A percentile compares a stretch with the other conserved stretches of the same genome.
phyloP scores from a whole-genome alignment of 345 rosid species.

The Linum usitatissimum region DNA sequence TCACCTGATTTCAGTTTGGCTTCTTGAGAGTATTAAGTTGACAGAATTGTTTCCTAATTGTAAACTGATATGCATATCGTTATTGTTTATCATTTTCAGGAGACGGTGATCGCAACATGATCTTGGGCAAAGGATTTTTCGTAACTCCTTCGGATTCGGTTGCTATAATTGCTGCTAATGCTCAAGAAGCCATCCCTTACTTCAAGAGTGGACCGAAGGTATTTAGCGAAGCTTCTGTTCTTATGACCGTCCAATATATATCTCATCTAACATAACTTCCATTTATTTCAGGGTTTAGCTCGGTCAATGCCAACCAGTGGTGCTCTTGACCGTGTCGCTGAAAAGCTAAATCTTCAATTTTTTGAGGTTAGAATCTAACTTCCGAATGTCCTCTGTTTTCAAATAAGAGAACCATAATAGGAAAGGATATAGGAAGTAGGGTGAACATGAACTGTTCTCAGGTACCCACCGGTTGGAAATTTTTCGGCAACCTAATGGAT shows the following conservation, averaged over 20 bases:
- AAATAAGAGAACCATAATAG: neutral
- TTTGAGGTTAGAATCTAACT: slow-evolving; percentile 54
- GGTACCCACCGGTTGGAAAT: slow-evolving; percentile 98
- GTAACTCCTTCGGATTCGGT: slow-evolving; percentile 94
- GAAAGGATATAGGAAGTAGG: neutral
- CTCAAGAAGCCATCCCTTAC: slow-evolving; percentile 79
- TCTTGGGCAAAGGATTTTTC: slow-evolving; percentile 71
- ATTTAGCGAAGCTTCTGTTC: slow-evolving; percentile 8
- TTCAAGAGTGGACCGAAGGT: slow-evolving; percentile 72
- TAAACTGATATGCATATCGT: neutral
- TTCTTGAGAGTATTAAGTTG: neutral
- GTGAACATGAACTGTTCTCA: slow-evolving; percentile 16
- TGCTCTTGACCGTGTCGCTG: slow-evolving; percentile 90
- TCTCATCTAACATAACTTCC: slow-evolving; percentile 5
- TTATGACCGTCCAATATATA: neutral
- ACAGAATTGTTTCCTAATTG: neutral
- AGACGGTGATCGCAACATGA: slow-evolving; percentile 96
- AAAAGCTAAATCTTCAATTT: slow-evolving; percentile 66
- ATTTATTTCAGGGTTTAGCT: slow-evolving; percentile 63
- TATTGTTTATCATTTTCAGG: slow-evolving; percentile 31
- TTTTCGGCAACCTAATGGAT: slow-evolving; percentile 96
- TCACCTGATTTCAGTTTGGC: neutral
- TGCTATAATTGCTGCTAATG: slow-evolving; percentile 87
- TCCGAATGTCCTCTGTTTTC: slow-evolving; percentile 1
- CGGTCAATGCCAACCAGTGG: slow-evolving; percentile 98